Conservation (phyloP, 2,329 filamentous ascomycete species). For the Penicillium occitanis region DNA sequence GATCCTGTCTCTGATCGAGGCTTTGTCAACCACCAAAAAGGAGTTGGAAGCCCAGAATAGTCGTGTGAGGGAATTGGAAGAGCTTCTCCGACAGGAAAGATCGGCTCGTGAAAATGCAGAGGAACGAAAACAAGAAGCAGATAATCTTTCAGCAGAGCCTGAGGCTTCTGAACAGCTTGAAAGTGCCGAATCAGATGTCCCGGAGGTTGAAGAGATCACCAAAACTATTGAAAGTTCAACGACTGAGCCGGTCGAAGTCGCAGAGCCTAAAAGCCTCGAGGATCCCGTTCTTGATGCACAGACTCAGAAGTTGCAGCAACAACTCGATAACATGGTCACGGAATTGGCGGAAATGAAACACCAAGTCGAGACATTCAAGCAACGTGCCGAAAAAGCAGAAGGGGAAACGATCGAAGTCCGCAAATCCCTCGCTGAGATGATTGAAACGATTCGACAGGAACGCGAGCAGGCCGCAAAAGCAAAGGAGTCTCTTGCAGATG, state of each 20-base stretch:
- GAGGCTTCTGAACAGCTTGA: constrained; percentile 47
- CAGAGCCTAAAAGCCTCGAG: constrained; percentile 31
- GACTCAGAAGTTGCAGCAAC: constrained; percentile 60
- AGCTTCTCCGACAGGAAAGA: constrained; percentile 73
- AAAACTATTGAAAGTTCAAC: constrained; percentile 18
- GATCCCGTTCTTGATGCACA: constrained; percentile 31
- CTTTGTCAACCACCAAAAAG: constrained; percentile 76
- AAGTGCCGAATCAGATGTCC: constrained; percentile 23
- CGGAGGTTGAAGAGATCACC: constrained; percentile 21
- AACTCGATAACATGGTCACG: constrained; percentile 71
- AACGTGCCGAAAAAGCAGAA: constrained; percentile 78
- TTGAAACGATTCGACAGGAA: constrained; percentile 73
- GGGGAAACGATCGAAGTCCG: constrained; percentile 69
- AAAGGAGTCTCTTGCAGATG: not conserved
- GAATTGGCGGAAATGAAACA: constrained; percentile 80
- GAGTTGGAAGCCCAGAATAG: constrained; percentile 82
- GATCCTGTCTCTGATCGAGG: constrained; percentile 80
- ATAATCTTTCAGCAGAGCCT: constrained; percentile 30
- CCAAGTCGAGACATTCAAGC: constrained; percentile 75
- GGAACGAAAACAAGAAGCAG: constrained; percentile 59
- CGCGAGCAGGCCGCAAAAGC: constrained; percentile 49
- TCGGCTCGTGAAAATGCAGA: constrained; percentile 81
- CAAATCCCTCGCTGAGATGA: constrained; percentile 81
- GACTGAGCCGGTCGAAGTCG: constrained; percentile 8
- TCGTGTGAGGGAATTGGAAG: constrained; percentile 78